phyloP scores from a whole-genome alignment of 768 basidiomycete species.

The Leccinum broughii region DNA sequence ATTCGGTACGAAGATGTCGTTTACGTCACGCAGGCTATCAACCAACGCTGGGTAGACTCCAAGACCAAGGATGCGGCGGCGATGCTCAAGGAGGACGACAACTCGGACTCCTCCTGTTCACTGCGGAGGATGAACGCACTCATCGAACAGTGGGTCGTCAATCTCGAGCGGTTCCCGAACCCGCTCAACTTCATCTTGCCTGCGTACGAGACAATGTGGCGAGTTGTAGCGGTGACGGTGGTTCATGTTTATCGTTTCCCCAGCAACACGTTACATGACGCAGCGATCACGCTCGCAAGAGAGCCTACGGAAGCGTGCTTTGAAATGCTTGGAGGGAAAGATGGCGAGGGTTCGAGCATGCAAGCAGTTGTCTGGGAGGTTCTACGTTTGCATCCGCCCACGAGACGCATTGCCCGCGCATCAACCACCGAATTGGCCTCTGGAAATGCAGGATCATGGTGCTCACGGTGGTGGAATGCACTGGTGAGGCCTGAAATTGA shows the following conservation, averaged over 20 bases:
- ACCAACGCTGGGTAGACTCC: slow-evolving; percentile 26
- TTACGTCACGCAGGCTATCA: slow-evolving; percentile 43
- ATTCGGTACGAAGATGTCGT: slow-evolving; percentile 39
- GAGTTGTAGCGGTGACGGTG: slow-evolving; percentile 54
- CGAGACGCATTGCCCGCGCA: slow-evolving; percentile 25
- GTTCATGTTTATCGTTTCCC: slow-evolving; percentile 29
- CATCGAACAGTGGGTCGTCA: slow-evolving; percentile 38
- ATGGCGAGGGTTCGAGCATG: slow-evolving; percentile 19
- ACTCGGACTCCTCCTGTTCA: neutral
- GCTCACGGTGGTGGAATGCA: slow-evolving; percentile 15
- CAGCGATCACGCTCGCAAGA: slow-evolving; percentile 27
- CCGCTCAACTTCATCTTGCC: slow-evolving; percentile 60
- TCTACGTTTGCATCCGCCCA: slow-evolving; percentile 31
- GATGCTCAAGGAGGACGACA: slow-evolving; percentile 16
- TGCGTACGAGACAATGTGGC: slow-evolving; percentile 64
- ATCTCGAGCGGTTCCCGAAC: slow-evolving; percentile 21
- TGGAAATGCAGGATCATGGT: neutral
- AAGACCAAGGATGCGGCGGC: slow-evolving; percentile 13
- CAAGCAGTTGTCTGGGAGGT: slow-evolving; percentile 29
- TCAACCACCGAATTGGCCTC: neutral
- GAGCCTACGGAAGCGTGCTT: slow-evolving; percentile 27
- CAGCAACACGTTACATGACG: slow-evolving; percentile 19
- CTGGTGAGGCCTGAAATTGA: slow-evolving; percentile 14
- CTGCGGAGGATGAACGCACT: slow-evolving; percentile 37
- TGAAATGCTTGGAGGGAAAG: slow-evolving; percentile 11